phyloP scores from a whole-genome alignment of 2,329 filamentous ascomycete species.

The Colletotrichum sublineola region DNA sequence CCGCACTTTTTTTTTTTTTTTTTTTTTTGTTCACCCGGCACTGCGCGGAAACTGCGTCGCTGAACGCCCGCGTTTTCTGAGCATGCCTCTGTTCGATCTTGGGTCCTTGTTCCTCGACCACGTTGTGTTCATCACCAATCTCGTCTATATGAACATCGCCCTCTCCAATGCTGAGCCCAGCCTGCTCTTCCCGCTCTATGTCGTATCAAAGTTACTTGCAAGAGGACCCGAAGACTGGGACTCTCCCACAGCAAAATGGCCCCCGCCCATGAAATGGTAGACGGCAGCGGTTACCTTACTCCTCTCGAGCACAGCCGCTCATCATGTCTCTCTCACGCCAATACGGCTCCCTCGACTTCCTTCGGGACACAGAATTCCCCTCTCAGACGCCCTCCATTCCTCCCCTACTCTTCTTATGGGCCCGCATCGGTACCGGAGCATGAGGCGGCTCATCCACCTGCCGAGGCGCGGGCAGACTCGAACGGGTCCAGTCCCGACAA shows the following conservation, averaged over 20 bases:
- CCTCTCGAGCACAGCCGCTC: constrained; percentile 52
- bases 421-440: constrained; percentile 17
- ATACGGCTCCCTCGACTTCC: constrained; percentile 23
- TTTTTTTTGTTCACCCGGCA: constrained; percentile 1
- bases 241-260: constrained; percentile 54
- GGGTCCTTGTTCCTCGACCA: constrained; percentile 65
- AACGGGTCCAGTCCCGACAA: constrained; percentile 50
- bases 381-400: constrained; percentile 34
- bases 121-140: constrained; percentile 66
- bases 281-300: constrained; percentile 54
- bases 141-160: constrained; percentile 66
- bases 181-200: constrained; percentile 61
- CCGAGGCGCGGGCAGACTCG: constrained; percentile 42
- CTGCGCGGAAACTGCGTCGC: constrained; percentile 30
- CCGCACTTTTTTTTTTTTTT: constrained; percentile 12
- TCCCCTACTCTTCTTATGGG: constrained; percentile 34
- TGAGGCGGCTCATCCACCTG: constrained; percentile 14
- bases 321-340: constrained; percentile 46
- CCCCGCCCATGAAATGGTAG: constrained; percentile 49
- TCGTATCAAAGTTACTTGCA: constrained; percentile 61
- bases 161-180: constrained; percentile 63
- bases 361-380: constrained; percentile 15
- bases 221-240: constrained; percentile 63
- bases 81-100: constrained; percentile 66
- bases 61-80: constrained; percentile 36